Percentiles rank a stretch among this genome's conserved stretches.
Evolutionary conservation across 2,329 filamentous ascomycete species (phyloP).

Genomic region (Aaosphaeria pasadenensis): DNA sequence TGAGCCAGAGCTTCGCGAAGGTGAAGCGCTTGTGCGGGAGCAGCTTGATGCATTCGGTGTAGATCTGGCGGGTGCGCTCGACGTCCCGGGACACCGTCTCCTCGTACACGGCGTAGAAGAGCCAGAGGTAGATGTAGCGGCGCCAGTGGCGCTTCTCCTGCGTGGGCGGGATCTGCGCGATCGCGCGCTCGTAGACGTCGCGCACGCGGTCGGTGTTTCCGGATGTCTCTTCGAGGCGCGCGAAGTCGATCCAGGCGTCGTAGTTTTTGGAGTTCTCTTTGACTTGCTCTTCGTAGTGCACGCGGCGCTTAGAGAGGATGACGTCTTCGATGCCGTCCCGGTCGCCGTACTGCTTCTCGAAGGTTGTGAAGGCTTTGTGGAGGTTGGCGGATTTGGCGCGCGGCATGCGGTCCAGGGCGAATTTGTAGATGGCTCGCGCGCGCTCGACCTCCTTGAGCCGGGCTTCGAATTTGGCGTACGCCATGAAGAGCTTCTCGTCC

Average conservation of each 20-base stretch:
- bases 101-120: conserved; percentile 96
- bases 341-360: conserved; percentile 97
- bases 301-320: conserved; percentile 86
- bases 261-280: conserved; percentile 96
- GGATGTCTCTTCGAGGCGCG: conserved; percentile 80
- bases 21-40: conserved; percentile 97
- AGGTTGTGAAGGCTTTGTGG: conserved; percentile 93
- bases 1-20: conserved; percentile 93
- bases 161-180: conserved; percentile 90
- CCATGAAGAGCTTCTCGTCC: conserved; percentile 92
- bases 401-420: conserved; percentile 86
- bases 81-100: conserved; percentile 80
- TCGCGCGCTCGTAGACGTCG: conserved; percentile 92
- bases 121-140: conserved; percentile 95
- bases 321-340: conserved; percentile 92
- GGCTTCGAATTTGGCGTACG: conserved; percentile 91
- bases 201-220: conserved; percentile 80
- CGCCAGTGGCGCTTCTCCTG: conserved; percentile 98
- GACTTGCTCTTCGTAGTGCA: conserved; percentile 91
- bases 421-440: conserved; percentile 93
- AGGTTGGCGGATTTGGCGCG: conserved; percentile 79
- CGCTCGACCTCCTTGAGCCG: conserved; percentile 95
- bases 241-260: conserved; percentile 96
- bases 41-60: conserved; percentile 79
- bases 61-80: conserved; percentile 81